Conservation (phyloP, 257 asterid species). For the Fraxinus anomala region DNA sequence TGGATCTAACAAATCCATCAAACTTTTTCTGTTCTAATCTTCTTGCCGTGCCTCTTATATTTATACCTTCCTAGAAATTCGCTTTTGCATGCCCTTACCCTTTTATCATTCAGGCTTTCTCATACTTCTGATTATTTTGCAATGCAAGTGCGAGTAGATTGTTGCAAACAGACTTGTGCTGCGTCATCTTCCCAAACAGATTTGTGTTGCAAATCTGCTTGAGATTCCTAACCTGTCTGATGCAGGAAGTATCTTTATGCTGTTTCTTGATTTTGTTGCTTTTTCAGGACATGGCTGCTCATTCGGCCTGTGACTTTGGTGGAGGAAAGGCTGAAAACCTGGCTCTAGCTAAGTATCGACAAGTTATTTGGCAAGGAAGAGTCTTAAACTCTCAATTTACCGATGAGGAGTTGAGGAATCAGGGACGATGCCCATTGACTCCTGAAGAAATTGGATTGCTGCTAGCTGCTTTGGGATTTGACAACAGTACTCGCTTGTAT, state of each 20-base stretch:
- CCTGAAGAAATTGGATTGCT: conserved; percentile 97
- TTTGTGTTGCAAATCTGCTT: neutral
- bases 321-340: conserved; percentile 98
- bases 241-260: neutral
- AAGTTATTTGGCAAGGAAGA: conserved; percentile 95
- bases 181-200: neutral
- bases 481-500: conserved; percentile 83
- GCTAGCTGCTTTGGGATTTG: conserved; percentile 94
- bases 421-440: conserved; percentile 93
- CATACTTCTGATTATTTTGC: neutral
- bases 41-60: neutral
- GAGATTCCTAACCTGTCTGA: too few species aligned
- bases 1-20: neutral
- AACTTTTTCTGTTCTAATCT: neutral
- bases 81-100: too few species aligned
- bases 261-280: conserved; percentile 12
- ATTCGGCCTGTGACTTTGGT: conserved; percentile 99
- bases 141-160: neutral
- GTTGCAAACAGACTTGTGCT: neutral
- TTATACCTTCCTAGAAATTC: neutral
- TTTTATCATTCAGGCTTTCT: neutral
- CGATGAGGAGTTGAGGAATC: conserved; percentile 95
- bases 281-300: conserved; percentile 98
- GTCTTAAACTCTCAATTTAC: conserved; percentile 94
- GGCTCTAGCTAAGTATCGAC: conserved; percentile 93